Evolutionary conservation across 2,329 filamentous ascomycete genomes (phyloP), one percentile per base, ranked within the genome.

Genomic region (Epicoccum nigrum): DNA sequence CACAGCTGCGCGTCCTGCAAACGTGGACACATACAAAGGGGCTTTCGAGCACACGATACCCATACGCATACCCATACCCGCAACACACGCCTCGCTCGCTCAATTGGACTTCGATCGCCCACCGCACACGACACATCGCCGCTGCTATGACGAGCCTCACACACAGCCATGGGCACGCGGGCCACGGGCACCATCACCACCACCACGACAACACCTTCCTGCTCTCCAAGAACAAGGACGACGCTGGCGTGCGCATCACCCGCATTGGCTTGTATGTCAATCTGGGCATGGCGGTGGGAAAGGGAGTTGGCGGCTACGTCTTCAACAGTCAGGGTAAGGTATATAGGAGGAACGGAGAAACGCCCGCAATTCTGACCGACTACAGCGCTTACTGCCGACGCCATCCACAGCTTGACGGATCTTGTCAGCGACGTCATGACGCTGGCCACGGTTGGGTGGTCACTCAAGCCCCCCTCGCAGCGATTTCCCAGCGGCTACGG

Each of bases 361-460:
- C 7, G 4, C 8, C 4, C 12, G 8, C 45, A 20, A 20, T 12
- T 31, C 68, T 72, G 41, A 71, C 56, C n/a, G 12, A 35, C 2
- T 32, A 64, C 68, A 69, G 88, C 90, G 51, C 89, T 96, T 81
- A 81, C 92, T 53, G 92, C 94, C 69, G 94, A 99, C 73, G 94
- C 91, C 48, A 93, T 96, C 78, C 94, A 99, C 77, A 93, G 92
- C 66, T 82, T 97, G 61, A 96, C 93, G 40, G 94, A 99, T 75
- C 84, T 99, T 49, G 91, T 96, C 54, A 97, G 92, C 45, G 94
- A 99, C 73, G 83, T 99, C 63, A 86, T 97, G 73, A 99, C 94
- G 1, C 83, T 99, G 16, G 90, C 90, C 13, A 99, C 94, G 8
- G 92, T 99, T 38, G 93, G 92, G 16, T 96, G 90, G 86, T 96